A percentile compares a stretch with the other conserved stretches of the same genome.
These are phyloP conservation scores for Exsudoporus frostii DNA, from an alignment of 768 basidiomycete species.

Conservation along the genomic window DNA sequence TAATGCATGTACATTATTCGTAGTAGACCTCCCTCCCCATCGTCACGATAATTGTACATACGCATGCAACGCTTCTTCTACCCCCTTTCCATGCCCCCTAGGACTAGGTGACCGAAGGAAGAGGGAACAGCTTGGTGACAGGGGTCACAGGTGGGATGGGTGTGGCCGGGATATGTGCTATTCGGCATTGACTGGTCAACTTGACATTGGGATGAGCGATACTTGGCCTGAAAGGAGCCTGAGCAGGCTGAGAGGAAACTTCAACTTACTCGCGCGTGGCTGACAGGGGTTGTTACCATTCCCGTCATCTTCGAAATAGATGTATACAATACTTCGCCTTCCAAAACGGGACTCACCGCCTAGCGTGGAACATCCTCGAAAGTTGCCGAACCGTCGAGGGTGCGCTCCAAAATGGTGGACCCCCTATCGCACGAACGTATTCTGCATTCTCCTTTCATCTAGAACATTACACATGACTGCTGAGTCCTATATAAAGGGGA, in stretches of 20 bases:
- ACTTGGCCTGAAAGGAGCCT: too few species aligned
- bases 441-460: background rate
- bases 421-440: background rate
- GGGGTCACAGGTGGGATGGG: too few species aligned
- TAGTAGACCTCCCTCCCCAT: constrained; percentile 73
- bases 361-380: constrained; percentile 6
- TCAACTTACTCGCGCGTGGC: too few species aligned
- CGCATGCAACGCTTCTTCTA: too few species aligned
- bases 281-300: background rate
- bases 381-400: background rate
- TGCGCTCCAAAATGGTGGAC: background rate
- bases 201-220: too few species aligned
- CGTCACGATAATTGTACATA: too few species aligned
- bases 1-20: background rate
- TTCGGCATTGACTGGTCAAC: too few species aligned
- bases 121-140: too few species aligned
- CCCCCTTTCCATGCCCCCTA: too few species aligned
- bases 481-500: constrained; percentile 1
- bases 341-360: constrained; percentile 6
- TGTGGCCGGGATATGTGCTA: too few species aligned
- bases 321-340: background rate
- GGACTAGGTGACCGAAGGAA: too few species aligned
- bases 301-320: background rate
- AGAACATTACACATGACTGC: background rate
- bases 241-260: too few species aligned